Conservation (phyloP, 2,329 filamentous ascomycete species). For the Paracamarosporium sp. region DNA sequence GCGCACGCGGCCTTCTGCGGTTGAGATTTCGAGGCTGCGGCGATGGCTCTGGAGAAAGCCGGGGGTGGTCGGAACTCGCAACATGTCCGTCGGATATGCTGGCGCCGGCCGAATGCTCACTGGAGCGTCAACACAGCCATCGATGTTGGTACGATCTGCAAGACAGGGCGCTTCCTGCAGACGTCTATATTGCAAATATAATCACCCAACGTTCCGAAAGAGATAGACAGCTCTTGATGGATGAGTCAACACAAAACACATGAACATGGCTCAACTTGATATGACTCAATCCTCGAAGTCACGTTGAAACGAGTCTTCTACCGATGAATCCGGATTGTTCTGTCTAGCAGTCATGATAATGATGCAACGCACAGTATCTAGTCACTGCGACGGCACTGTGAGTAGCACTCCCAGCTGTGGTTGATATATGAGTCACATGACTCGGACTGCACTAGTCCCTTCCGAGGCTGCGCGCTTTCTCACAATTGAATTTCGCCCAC, state of each 20-base stretch:
- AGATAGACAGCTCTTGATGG: background rate
- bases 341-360: background rate
- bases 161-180: background rate
- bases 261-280: background rate
- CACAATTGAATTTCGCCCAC: conserved; percentile 6
- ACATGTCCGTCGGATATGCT: conserved; percentile 4
- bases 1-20: background rate
- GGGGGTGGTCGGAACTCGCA: background rate
- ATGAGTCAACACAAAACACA: background rate
- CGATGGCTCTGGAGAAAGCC: background rate
- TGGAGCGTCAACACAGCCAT: background rate
- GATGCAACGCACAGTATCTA: background rate
- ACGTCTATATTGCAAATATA: background rate
- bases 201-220: background rate
- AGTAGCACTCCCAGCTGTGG: background rate
- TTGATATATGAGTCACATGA: background rate
- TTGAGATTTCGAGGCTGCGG: conserved; percentile 1
- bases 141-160: background rate
- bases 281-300: background rate
- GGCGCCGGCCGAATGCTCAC: background rate
- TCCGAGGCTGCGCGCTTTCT: background rate
- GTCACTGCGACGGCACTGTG: no score
- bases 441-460: background rate
- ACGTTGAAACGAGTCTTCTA: background rate
- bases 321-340: background rate